Evolutionary conservation across 768 basidiomycete genomes (phyloP).

Genomic region (Filobasidium floriforme): DNA sequence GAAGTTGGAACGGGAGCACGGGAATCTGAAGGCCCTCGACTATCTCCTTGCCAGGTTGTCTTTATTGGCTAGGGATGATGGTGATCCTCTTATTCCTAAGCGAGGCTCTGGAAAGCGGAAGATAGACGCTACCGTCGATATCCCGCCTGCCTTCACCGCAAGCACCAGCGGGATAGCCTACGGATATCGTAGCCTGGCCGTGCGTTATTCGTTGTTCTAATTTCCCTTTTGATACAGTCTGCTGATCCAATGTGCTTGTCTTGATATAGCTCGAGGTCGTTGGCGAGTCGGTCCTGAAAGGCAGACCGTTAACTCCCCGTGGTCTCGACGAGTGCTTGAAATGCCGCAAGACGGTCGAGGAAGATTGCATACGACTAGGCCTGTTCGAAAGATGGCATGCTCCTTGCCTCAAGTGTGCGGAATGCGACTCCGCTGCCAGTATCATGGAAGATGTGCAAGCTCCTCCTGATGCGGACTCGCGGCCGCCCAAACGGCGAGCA

Average conservation of each 20-base stretch:
- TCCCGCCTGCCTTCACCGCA: slow-evolving; percentile 52
- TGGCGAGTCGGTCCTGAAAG: slow-evolving; percentile 42
- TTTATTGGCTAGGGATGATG: slow-evolving; percentile 60
- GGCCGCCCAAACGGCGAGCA: slow-evolving; percentile 53
- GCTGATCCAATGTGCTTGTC: background rate
- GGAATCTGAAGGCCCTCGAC: slow-evolving; percentile 70
- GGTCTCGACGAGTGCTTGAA: slow-evolving; percentile 71
- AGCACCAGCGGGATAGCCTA: slow-evolving; percentile 84
- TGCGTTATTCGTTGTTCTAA: slow-evolving; percentile 48
- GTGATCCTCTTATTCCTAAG: slow-evolving; percentile 40
- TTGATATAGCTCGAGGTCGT: slow-evolving; percentile 34
- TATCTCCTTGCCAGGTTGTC: slow-evolving; percentile 89
- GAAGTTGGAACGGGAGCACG: slow-evolving; percentile 86
- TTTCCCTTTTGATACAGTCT: slow-evolving; percentile 19
- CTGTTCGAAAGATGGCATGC: slow-evolving; percentile 98
- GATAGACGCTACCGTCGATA: slow-evolving; percentile 20
- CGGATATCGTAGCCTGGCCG: slow-evolving; percentile 88
- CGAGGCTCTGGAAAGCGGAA: slow-evolving; percentile 23
- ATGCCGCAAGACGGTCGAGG: slow-evolving; percentile 85
- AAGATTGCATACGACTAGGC: slow-evolving; percentile 89
- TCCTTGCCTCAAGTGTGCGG: slow-evolving; percentile 73
- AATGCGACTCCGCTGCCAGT: slow-evolving; percentile 19
- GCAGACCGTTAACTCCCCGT: slow-evolving; percentile 23
- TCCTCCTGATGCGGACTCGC: slow-evolving; percentile 39
- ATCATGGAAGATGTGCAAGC: slow-evolving; percentile 36